Conservation (phyloP, 768 basidiomycete species). For the Leccinum subgranulosum region DNA sequence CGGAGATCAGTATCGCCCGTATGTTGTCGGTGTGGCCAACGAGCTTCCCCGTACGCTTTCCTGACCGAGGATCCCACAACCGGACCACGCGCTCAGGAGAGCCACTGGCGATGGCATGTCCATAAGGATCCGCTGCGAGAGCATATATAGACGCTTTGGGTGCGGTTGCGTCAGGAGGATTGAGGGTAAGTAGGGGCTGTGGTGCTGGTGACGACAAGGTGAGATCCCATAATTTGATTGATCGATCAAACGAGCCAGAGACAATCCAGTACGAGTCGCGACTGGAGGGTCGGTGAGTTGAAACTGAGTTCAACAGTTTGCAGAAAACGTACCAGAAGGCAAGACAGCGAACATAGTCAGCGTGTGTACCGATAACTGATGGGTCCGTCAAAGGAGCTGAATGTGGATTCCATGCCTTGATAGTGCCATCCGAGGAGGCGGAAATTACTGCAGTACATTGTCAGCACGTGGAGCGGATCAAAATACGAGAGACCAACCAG, state of each 20-base stretch:
- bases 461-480: constrained; percentile 6
- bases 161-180: constrained; percentile 61
- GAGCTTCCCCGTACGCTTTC: constrained; percentile 77
- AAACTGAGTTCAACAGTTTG: constrained; percentile 4
- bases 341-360: constrained; percentile 85
- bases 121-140: constrained; percentile 73
- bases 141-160: constrained; percentile 78
- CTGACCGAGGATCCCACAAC: constrained; percentile 90
- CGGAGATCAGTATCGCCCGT: constrained; percentile 81
- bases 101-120: constrained; percentile 81
- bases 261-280: constrained; percentile 85
- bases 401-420: constrained; percentile 94
- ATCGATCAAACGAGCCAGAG: constrained; percentile 92
- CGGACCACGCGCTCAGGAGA: constrained; percentile 89
- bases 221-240: constrained; percentile 94
- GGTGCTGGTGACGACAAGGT: constrained; percentile 38
- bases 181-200: constrained; percentile 60
- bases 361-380: constrained; percentile 65
- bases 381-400: constrained; percentile 56
- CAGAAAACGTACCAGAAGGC: constrained; percentile 52
- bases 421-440: constrained; percentile 92
- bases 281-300: constrained; percentile 35
- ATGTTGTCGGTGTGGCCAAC: constrained; percentile 99
- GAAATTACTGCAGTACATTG: constrained; percentile 62
- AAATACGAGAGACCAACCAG: constrained; percentile 43